phyloP scores from a whole-genome alignment of 257 asterid genomes.

The Catharanthus roseus region DNA sequence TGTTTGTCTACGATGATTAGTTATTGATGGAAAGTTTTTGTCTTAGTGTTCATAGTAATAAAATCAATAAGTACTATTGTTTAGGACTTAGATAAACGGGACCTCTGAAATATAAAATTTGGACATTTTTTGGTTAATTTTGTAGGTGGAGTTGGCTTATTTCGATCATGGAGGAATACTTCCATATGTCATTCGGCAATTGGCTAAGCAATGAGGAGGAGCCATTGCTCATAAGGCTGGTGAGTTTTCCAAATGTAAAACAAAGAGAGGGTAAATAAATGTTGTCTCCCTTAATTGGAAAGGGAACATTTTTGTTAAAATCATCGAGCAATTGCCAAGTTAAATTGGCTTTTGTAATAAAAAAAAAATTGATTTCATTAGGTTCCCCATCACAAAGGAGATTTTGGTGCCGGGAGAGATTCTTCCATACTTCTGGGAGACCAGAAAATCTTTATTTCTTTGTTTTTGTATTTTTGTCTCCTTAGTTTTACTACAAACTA shows the following conservation, averaged over 20 bases:
- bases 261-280: slow-evolving; percentile 18
- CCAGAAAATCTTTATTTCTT: too few relatives aligned
- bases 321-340: not conserved
- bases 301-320: slow-evolving; percentile 23
- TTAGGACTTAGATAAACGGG: too few relatives aligned
- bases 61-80: too few relatives aligned
- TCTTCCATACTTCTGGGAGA: too few relatives aligned
- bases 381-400: too few relatives aligned
- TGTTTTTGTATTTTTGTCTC: too few relatives aligned
- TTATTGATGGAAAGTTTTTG: not conserved
- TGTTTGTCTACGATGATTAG: not conserved
- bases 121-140: not conserved
- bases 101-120: not conserved
- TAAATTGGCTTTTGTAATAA: not conserved
- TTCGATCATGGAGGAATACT: slow-evolving; percentile 90
- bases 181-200: slow-evolving; percentile 76
- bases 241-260: slow-evolving; percentile 13
- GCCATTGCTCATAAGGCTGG: slow-evolving; percentile 3
- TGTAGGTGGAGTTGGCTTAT: slow-evolving; percentile 31
- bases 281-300: too few relatives aligned
- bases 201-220: slow-evolving; percentile 47
- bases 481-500: too few relatives aligned
- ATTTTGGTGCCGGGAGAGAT: too few relatives aligned
- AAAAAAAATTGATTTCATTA: too few relatives aligned
- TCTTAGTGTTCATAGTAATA: not conserved